Evolutionary conservation across 768 basidiomycete genomes (phyloP), one percentile per base, ranked within the genome.

Genomic region (Cytidiella melzeri): DNA sequence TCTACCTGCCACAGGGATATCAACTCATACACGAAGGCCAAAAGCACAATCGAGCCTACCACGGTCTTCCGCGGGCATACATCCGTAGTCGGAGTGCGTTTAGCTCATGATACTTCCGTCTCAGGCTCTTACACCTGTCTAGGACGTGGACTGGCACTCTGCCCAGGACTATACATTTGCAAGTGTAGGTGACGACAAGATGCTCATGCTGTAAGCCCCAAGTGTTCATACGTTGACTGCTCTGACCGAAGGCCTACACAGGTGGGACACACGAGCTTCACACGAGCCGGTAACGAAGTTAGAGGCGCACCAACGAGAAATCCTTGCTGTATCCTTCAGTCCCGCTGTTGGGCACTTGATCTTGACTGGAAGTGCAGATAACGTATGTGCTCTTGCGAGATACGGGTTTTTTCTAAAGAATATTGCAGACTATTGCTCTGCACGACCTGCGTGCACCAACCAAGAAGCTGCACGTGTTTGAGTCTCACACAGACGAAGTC

Each of bases 121-220:
- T 28, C 50, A 44, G 20, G 26, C 45, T 60, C 26, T 52, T 41
- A 15, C 46, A 41, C 27, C 18, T 25, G 9, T 34, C 11, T 53
- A 95, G 92, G 96, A 99, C 62, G 94, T 99, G 4, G 93, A 96
- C 58, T 99, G 96, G 96, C 87, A 95, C 66, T 73, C 83, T 1
- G 80, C 75, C 3, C 73, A 85, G 59, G 90, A 92, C 52, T 82
- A 84, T 59, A 69, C 92, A 43, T 92, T 98, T 58, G 93, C 86
- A 2, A 97, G 94, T 56, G 96, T 95, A 26, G 92, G 94, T 18
- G 96, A 99, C 54, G 96, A 99, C 65, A 88, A 86, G 64, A 81
- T 89, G 76, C 77, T 99, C 45, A 83, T 96, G 75, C 75, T 98
- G 93, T 97, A 61, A 43, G 91, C 71, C 3, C 25, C 30, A 38